Evolutionary conservation across 2,329 filamentous ascomycete species (phyloP), one percentile per base, ranked within the genome.

Genomic region (Alternaria postmessia): DNA sequence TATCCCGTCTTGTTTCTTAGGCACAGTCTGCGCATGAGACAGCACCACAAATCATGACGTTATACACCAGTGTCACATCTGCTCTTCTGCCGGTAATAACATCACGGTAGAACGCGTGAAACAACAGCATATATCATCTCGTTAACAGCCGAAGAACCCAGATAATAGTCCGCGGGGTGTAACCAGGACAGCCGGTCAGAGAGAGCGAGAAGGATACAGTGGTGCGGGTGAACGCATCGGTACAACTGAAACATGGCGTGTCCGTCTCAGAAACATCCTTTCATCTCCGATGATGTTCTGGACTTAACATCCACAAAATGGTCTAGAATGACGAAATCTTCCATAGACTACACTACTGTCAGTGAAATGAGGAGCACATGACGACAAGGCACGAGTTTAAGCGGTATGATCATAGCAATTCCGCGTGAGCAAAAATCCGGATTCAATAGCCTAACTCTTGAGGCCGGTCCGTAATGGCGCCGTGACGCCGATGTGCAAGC

Each of bases 401-500:
- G 24, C 24, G 30, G 47, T 26, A 36, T 28, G 11, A 47, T 38
- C 44, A 30, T 46, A 47, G 20, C 22, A 20, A 20, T 18, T 24
- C 34, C 42, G 42, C 49, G 12, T 53, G 30, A 47, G 49, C 41
- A 16, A 34, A 18, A 36, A 30, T 43, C 30, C 28, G 18, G 18
- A 39, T 20, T 49, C 46, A 12, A 49, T 34, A n/a, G 22, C 46
- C 34, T 48, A 32, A 44, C 41, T 26, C 34, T 32, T 34, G 47
- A 43, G 34, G 34, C n/a, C 39, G 34, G 42, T 42, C 49, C 49
- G 49, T 43, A 58, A 41, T 41, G 55, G 52, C 42, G 49, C 49
- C 55, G 49, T 47, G 49, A 58, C 51, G 39, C 46, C 46, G 46
- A 36, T 49, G 30, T 38, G 55, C 42, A 38, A 58, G 41, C 42